These are phyloP conservation scores for Boletus insuetus DNA, from an alignment of 768 basidiomycete genomes.

Conservation along the genomic window DNA sequence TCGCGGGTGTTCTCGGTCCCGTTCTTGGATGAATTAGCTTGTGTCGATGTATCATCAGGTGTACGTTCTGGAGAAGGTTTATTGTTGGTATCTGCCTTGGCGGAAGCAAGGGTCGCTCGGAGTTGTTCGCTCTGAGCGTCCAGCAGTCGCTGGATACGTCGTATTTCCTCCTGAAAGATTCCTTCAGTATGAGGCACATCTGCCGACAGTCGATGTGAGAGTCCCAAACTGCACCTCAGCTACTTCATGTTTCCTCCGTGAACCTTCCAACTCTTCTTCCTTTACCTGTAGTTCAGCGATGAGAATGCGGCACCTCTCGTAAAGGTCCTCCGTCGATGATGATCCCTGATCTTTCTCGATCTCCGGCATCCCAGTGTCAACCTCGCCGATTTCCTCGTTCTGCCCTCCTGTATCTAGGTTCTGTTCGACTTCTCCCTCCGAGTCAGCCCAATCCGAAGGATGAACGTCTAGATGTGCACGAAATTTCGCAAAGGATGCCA, in stretches of 20 bases:
- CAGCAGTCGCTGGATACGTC: slow-evolving; percentile 11
- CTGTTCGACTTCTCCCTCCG: slow-evolving; percentile 25
- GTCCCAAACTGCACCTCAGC: slow-evolving; percentile 20
- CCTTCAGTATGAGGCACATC: slow-evolving; percentile 6
- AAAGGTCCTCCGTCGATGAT: background rate
- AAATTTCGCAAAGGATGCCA: slow-evolving; percentile 33
- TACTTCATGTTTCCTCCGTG: slow-evolving; percentile 9
- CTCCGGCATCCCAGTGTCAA: background rate
- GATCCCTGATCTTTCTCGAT: slow-evolving; percentile 11
- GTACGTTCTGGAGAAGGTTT: slow-evolving; percentile 1
- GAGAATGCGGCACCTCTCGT: slow-evolving; percentile 18
- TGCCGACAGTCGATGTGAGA: background rate
- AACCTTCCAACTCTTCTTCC: slow-evolving; percentile 19
- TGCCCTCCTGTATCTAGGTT: slow-evolving; percentile 16
- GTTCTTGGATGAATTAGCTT: background rate
- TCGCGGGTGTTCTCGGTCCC: slow-evolving; percentile 4
- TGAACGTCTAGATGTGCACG: slow-evolving; percentile 24
- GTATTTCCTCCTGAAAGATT: slow-evolving; percentile 19
- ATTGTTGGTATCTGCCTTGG: slow-evolving; percentile 1
- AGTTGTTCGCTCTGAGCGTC: slow-evolving; percentile 21
- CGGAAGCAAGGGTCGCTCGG: slow-evolving; percentile 10
- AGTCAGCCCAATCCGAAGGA: slow-evolving; percentile 19
- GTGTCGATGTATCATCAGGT: slow-evolving; percentile 4
- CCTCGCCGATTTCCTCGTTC: slow-evolving; percentile 17
- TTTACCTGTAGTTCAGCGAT: slow-evolving; percentile 16